Percentiles rank a stretch among this genome's conserved stretches.
Conservation (phyloP, 345 rosid species). For the Hypericum androsaemum region DNA sequence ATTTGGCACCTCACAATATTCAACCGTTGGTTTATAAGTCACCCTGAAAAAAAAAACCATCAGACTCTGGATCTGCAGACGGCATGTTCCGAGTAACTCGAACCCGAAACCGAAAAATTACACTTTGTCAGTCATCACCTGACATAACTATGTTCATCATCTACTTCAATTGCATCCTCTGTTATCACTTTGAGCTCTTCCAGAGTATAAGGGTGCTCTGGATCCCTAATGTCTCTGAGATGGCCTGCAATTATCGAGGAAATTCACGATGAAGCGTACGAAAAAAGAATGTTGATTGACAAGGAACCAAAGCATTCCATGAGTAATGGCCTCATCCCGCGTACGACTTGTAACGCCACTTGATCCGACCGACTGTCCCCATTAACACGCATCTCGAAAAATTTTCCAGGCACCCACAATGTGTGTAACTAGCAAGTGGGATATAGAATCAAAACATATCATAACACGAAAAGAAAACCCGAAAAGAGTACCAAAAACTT, state of each 20-base stretch:
- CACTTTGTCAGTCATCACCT: slow-evolving; percentile 29
- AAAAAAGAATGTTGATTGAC: neutral
- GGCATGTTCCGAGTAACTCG: neutral
- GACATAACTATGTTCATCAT: slow-evolving; percentile 53
- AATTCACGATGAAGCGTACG: slow-evolving; percentile 23
- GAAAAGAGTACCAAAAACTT: slow-evolving; percentile 78
- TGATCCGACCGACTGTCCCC: too few relatives aligned
- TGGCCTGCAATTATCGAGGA: slow-evolving; percentile 33
- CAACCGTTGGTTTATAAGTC: slow-evolving; percentile 90
- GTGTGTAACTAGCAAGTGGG: neutral
- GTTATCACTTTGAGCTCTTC: slow-evolving; percentile 96
- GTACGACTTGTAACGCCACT: too few relatives aligned
- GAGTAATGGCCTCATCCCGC: too few relatives aligned
- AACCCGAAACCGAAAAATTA: neutral
- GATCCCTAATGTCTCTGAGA: slow-evolving; percentile 91
- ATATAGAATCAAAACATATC: neutral
- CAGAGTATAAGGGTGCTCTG: slow-evolving; percentile 86
- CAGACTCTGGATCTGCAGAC: neutral
- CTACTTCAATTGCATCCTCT: slow-evolving; percentile 82
- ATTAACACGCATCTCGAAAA: too few relatives aligned
- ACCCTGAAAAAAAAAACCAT: slow-evolving; percentile 35
- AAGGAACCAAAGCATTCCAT: too few relatives aligned
- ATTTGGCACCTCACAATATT: slow-evolving; percentile 85
- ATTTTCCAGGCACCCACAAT: too few relatives aligned
- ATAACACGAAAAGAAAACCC: neutral